These are phyloP conservation scores for Hortiboletus campestris DNA, from an alignment of 768 basidiomycete species.

Conservation along the genomic window DNA sequence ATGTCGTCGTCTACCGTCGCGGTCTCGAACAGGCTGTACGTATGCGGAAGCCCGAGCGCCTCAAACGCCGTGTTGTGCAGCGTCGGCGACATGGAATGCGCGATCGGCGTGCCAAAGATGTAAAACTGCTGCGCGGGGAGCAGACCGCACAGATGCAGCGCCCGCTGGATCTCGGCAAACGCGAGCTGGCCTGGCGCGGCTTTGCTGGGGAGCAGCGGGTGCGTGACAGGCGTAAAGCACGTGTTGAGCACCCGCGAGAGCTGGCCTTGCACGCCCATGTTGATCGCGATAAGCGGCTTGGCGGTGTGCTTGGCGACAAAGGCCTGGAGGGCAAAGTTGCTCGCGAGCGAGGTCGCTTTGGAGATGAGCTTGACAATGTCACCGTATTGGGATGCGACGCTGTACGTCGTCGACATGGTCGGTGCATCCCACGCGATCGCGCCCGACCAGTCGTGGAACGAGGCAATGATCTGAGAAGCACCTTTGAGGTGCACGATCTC, in stretches of 20 bases:
- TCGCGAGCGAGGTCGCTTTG: slow-evolving; percentile 68
- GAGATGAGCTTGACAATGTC: slow-evolving; percentile 94
- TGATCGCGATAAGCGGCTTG: slow-evolving; percentile 92
- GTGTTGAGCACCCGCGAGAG: slow-evolving; percentile 85
- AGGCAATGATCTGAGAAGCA: slow-evolving; percentile 78
- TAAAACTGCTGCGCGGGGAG: slow-evolving; percentile 74
- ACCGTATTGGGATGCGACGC: slow-evolving; percentile 60
- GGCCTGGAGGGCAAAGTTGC: slow-evolving; percentile 75
- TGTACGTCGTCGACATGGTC: slow-evolving; percentile 66
- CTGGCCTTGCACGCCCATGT: slow-evolving; percentile 89
- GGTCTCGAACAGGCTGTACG: slow-evolving; percentile 79
- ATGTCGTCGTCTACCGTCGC: slow-evolving; percentile 61
- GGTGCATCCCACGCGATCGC: slow-evolving; percentile 75
- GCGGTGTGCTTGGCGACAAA: slow-evolving; percentile 60
- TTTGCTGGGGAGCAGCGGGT: slow-evolving; percentile 77
- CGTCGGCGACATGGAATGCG: slow-evolving; percentile 87
- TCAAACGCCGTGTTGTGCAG: slow-evolving; percentile 90
- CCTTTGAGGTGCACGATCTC: slow-evolving; percentile 64
- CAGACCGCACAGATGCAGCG: slow-evolving; percentile 76
- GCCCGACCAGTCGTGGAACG: slow-evolving; percentile 95
- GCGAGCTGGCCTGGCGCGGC: slow-evolving; percentile 95
- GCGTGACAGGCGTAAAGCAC: slow-evolving; percentile 88
- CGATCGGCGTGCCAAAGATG: slow-evolving; percentile 88
- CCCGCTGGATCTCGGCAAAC: slow-evolving; percentile 80
- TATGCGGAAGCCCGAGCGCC: slow-evolving; percentile 78